Base-by-base conservation (phyloP, 1,284 basidiomycete genomes). In the Cutaneotrichosporon sp. region DNA sequence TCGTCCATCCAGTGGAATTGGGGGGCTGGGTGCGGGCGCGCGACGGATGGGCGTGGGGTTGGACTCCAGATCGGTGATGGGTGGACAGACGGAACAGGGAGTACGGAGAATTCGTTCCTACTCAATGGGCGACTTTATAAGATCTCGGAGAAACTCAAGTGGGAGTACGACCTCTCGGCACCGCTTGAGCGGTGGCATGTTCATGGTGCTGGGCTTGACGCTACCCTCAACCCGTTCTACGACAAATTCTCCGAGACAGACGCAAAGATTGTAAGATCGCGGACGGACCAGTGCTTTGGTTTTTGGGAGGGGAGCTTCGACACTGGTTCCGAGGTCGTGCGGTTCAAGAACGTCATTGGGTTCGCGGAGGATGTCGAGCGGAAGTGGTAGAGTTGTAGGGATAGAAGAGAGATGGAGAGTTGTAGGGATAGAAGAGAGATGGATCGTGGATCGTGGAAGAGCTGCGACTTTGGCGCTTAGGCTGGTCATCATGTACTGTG, bases 11-110 rank as follows among this genome's bases (percentile, higher is more conserved):
- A 49, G 34, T 66, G 65, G 65, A 66, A 66, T 56, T 66, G 65
- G 65, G 65, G 62, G 3, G 59, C 65, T 1, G 65, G 65, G 6
- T 30, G 40, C 36, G 65, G 60, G 10, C 42, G 36, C 18, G 13
- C 22, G 11, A 7, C 21, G 18, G 47, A 60, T 31, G 65, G 65
- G 16, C 49, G 60, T n/a, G 50, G 38, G 14, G n/a, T 66, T 10
- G 65, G 65, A 6, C 30, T 66, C 34, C 65, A 66, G 65, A 31
- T 63, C 32, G 65, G 65, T 21, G 65, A 49, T 34, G 47, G 56
- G 50, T 66, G 65, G 65, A 66, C 65, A 1, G 65, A 63, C 50
- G 65, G 65, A 5, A 66, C 65, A 13, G 65, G 65, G 18, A 40
- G 49, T 7, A 66, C 65, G 8, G 65, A 66, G 62, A 66, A 66